These are phyloP conservation scores for Penicillium expansum DNA, from an alignment of 2,329 filamentous ascomycete genomes.

Conservation along the genomic window DNA sequence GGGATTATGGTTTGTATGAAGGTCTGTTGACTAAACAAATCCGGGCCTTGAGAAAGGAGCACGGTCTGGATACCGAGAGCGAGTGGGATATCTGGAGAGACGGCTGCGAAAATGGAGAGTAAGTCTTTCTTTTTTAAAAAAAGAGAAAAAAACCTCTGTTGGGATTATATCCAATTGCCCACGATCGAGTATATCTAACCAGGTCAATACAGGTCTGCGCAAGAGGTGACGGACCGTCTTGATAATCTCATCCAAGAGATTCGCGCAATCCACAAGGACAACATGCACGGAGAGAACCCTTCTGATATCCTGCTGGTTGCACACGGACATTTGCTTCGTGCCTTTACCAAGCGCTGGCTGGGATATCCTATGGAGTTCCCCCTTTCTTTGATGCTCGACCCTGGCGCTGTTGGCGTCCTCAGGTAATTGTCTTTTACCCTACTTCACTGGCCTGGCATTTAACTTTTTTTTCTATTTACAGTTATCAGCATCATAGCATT, in stretches of 20 bases:
- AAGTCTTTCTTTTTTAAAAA: conserved; percentile 20
- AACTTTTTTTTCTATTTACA: conserved; percentile 5
- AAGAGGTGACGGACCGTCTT: conserved; percentile 42
- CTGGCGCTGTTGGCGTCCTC: conserved; percentile 44
- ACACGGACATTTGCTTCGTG: conserved; percentile 48
- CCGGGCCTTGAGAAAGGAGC: conserved; percentile 42
- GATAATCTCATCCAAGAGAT: conserved; percentile 46
- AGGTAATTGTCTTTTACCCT: conserved; percentile 27
- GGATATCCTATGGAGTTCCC: conserved; percentile 42
- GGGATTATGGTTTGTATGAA: conserved; percentile 64
- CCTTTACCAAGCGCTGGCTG: conserved; percentile 50
- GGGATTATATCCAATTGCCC: background rate
- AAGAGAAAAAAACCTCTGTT: too few relatives aligned
- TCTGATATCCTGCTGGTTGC: conserved; percentile 42
- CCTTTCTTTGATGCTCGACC: conserved; percentile 46
- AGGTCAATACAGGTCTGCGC: conserved; percentile 25
- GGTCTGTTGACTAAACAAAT: conserved; percentile 56
- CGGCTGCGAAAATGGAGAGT: conserved; percentile 58
- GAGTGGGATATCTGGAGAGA: conserved; percentile 59
- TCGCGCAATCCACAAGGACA: conserved; percentile 38
- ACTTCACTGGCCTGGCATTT: background rate
- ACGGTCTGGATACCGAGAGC: conserved; percentile 49
- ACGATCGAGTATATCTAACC: conserved; percentile 3
- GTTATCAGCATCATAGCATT: conserved; percentile 40
- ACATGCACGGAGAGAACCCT: conserved; percentile 42